These are phyloP conservation scores for Colletotrichum eremochloae DNA, from an alignment of 2,329 filamentous ascomycete genomes.

Conservation along the genomic window DNA sequence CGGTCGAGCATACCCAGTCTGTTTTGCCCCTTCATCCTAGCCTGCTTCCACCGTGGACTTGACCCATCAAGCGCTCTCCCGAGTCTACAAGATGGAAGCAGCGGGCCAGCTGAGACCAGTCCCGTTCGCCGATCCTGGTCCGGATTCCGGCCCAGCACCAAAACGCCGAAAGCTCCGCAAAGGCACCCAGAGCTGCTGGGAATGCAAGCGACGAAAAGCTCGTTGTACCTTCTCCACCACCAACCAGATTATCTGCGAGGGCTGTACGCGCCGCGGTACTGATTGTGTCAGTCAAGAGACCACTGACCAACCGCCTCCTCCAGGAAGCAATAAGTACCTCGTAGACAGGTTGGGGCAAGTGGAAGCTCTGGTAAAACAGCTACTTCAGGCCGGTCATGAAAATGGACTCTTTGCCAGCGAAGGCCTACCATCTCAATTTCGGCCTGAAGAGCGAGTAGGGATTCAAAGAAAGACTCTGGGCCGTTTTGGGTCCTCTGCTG, in stretches of 20 bases:
- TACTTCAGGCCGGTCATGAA: slow-evolving; percentile 38
- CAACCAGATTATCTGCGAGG: slow-evolving; percentile 15
- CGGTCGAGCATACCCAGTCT: slow-evolving; percentile 16
- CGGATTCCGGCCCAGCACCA: not conserved
- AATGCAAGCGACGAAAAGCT: slow-evolving; percentile 38
- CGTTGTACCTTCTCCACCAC: slow-evolving; percentile 23
- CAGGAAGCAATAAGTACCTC: slow-evolving; percentile 46
- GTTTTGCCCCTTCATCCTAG: not conserved
- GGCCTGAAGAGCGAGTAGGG: not conserved
- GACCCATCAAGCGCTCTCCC: too few species aligned
- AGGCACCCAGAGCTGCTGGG: slow-evolving; percentile 40
- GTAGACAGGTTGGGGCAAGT: slow-evolving; percentile 52
- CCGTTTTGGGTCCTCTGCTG: not conserved
- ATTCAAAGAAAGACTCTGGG: not conserved
- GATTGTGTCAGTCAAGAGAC: slow-evolving; percentile 59
- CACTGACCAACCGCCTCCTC: slow-evolving; percentile 51
- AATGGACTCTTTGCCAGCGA: not conserved
- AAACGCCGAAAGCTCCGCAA: slow-evolving; percentile 39
- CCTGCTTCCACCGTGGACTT: not conserved
- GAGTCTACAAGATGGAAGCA: not conserved
- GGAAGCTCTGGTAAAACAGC: slow-evolving; percentile 52
- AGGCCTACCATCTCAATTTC: not conserved
- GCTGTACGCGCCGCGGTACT: slow-evolving; percentile 58
- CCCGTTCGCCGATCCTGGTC: not conserved
- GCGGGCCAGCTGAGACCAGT: not conserved